Evolutionary conservation across 352 stramenopile species (phyloP), one percentile per base, ranked within the genome.

Genomic region (Halophytophthora polymorphica): DNA sequence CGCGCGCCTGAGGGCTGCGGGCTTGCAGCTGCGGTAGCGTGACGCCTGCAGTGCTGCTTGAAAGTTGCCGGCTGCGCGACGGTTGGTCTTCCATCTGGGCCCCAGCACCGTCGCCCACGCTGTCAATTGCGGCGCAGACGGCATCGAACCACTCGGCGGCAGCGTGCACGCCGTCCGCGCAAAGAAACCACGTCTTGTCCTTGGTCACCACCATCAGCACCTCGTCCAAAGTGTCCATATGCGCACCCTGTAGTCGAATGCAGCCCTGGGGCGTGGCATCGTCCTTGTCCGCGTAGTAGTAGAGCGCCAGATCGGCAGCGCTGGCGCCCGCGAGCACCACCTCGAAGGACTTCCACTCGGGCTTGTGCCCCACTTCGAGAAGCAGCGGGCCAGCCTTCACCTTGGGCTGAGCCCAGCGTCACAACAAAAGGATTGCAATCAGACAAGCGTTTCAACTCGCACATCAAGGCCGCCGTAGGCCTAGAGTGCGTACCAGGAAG

Each of bases 121-220:
- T 64, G 25, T 90, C 78, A 22, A 90, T 87, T 10, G 78, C 61
- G 6, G 17, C 49, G 51, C 78, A 86, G 43, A 90, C 80, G 21
- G 63, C 64, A 31, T 87, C 73, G 14, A 69, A 65, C 81, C 82
- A 92, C 31, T 89, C 74, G 28, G 50, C 71, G 7, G 78, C 78
- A 3, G 85, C 78, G 8, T 67, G 71, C 1, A 59, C 67, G 35
- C 77, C 56, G 25, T 84, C 71, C 2, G 78, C 78, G 29, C 82
- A 92, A 17, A 92, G 66, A 48, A 90, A 92, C 82, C 78, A 92
- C 48, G 78, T 90, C 58, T 86, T 81, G 60, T 89, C 77, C 14
- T 71, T 67, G 34, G 78, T 84, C 23, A 88, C 67, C 34, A 92
- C 73, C 73, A 89, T 90, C 49, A 91, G 40, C 14, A 91, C 76